phyloP scores from a whole-genome alignment of 768 basidiomycete species.

The Atractiella rhizophila region DNA sequence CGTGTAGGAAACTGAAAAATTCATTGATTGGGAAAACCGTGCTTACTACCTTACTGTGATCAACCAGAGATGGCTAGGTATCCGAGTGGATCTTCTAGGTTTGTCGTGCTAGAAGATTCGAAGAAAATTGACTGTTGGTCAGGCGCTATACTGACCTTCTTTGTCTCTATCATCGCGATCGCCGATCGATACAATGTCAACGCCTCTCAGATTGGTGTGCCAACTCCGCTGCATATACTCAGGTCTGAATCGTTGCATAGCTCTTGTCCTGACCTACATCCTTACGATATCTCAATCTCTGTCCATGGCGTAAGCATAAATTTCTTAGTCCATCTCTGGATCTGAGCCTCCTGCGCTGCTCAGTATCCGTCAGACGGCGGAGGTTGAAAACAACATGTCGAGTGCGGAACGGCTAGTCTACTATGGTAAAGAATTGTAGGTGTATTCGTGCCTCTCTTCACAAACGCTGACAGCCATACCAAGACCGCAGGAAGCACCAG shows the following conservation, averaged over 20 bases:
- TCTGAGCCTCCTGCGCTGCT: neutral
- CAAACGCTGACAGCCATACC: conserved; percentile 68
- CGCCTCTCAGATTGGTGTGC: conserved; percentile 1
- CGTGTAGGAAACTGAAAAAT: conserved; percentile 41
- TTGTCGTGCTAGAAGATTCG: neutral
- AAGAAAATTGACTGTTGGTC: neutral
- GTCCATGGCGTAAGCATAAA: neutral
- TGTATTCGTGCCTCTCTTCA: conserved; percentile 54
- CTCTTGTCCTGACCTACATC: neutral
- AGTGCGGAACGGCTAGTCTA: conserved; percentile 36
- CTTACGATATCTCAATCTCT: neutral
- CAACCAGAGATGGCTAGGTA: conserved; percentile 36
- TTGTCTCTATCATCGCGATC: conserved; percentile 8
- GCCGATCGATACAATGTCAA: conserved; percentile 2
- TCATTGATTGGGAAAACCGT: conserved; percentile 60
- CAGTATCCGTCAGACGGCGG: conserved; percentile 23
- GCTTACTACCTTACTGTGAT: conserved; percentile 68
- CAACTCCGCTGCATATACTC: conserved; percentile 8
- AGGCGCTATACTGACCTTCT: conserved; percentile 3
- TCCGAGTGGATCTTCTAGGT: conserved; percentile 4
- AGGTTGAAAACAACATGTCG: conserved; percentile 81
- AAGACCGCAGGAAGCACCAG: conserved; percentile 47
- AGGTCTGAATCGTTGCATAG: neutral
- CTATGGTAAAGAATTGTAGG: conserved; percentile 47
- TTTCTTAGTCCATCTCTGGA: neutral